Percentiles rank a stretch among this genome's conserved stretches.
Conservation (phyloP, 345 rosid species). For the Arabidopsis thaliana region TAIR10.1 NC_003076.8:8816001-8816500, state of each 20-base stretch:
- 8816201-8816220: neutral
- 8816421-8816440: neutral
- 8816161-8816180: neutral
- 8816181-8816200: neutral
- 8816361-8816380: slow-evolving; percentile 87
- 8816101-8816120: slow-evolving; percentile 67
- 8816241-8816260: slow-evolving; percentile 5
- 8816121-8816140: slow-evolving; percentile 86
- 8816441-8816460: neutral
- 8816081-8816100: slow-evolving; percentile 74
- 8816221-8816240: neutral
- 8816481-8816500: slow-evolving; percentile 7
- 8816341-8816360: slow-evolving; percentile 62
- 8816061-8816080: slow-evolving; percentile 70
- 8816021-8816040: neutral
- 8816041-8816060: slow-evolving; percentile 48
- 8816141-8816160: slow-evolving; percentile 88
- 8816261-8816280: slow-evolving; percentile 85
- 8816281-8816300: slow-evolving; percentile 80
- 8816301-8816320: slow-evolving; percentile 77
- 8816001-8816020: neutral
- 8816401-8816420: slow-evolving; percentile 57
- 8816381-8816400: slow-evolving; percentile 86
- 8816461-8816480: neutral
- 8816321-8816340: slow-evolving; percentile 72